These are phyloP conservation scores for Ceratopteris richardii DNA, from an alignment of 75 land plant species.

Conservation along the genomic window DNA sequence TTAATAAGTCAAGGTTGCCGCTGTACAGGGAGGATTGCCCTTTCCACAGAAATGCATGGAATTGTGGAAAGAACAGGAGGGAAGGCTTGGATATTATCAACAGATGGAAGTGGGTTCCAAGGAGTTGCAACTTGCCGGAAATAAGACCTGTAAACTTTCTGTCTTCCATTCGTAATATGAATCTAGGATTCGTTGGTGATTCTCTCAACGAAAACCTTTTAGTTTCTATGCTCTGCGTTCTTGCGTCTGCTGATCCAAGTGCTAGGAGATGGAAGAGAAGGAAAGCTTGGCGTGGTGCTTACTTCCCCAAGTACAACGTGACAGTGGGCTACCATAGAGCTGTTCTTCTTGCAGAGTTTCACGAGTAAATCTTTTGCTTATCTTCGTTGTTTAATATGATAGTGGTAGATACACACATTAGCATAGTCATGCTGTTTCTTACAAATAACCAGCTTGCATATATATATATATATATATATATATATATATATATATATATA, in stretches of 20 bases:
- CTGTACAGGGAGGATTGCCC: slow-evolving; percentile 60
- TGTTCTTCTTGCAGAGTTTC: slow-evolving; percentile 73
- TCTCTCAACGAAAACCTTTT: slow-evolving; percentile 92
- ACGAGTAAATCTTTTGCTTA: slow-evolving; percentile 38
- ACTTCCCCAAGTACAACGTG: slow-evolving; percentile 81
- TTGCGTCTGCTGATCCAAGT: slow-evolving; percentile 49
- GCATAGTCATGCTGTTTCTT: too few relatives aligned
- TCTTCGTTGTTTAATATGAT: too few relatives aligned
- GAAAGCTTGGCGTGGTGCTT: slow-evolving; percentile 88
- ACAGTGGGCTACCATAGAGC: slow-evolving; percentile 90
- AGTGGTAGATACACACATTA: too few relatives aligned
- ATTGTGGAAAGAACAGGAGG: slow-evolving; percentile 64
- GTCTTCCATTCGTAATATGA: slow-evolving; percentile 42
- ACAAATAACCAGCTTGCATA: too few relatives aligned
- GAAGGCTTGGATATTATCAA: slow-evolving; percentile 51
- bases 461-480: too few relatives aligned
- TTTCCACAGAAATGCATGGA: slow-evolving; percentile 91
- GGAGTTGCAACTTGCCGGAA: slow-evolving; percentile 28
- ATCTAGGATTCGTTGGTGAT: slow-evolving; percentile 84
- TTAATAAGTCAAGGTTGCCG: slow-evolving; percentile 25
- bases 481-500: too few relatives aligned
- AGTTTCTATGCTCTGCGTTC: slow-evolving; percentile 65
- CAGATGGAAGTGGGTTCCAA: slow-evolving; percentile 76
- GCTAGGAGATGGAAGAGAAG: slow-evolving; percentile 85
- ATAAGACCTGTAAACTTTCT: slow-evolving; percentile 54